phyloP scores from a whole-genome alignment of 2,329 filamentous ascomycete genomes.

The Davidsoniella australis region DNA sequence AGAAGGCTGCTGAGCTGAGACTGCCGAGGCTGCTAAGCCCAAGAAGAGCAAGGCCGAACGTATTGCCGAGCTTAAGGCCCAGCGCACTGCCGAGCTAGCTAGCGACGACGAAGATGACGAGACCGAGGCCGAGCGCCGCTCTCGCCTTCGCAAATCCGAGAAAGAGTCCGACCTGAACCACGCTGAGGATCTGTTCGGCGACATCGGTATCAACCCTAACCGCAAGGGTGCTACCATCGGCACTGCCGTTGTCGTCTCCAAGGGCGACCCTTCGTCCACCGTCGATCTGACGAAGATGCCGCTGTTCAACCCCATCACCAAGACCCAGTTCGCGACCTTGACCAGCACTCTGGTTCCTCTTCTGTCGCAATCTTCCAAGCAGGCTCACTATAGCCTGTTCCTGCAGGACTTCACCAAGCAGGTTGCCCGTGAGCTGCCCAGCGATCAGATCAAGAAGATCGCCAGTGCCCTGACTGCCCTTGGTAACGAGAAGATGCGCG shows the following conservation, averaged over 20 bases:
- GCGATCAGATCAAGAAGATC: constrained; percentile 93
- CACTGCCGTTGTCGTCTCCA: constrained; percentile 50
- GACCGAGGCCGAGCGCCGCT: constrained; percentile 53
- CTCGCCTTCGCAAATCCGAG: constrained; percentile 61
- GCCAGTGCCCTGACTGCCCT: constrained; percentile 74
- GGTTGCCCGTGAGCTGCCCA: constrained; percentile 70
- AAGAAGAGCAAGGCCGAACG: constrained; percentile 80
- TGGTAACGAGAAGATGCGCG: constrained; percentile 95
- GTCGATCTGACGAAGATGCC: constrained; percentile 67
- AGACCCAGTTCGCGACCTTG: constrained; percentile 68
- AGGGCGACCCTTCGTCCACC: constrained; percentile 56
- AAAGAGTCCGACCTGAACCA: constrained; percentile 78
- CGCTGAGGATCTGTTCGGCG: constrained; percentile 79
- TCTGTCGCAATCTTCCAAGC: constrained; percentile 58
- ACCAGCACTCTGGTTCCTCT: constrained; percentile 66
- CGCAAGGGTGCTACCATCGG: constrained; percentile 51
- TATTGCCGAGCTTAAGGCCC: constrained; percentile 59
- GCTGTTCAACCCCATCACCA: constrained; percentile 79
- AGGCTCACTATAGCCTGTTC: constrained; percentile 80
- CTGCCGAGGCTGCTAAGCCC: constrained; percentile 75
- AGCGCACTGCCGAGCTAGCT: constrained; percentile 36
- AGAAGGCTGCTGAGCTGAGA: constrained; percentile 73
- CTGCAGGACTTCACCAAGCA: constrained; percentile 81
- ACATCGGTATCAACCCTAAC: constrained; percentile 46
- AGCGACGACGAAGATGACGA: constrained; percentile 41